These are phyloP conservation scores for Prunus yedoensis DNA, from an alignment of 331 rosid genomes.

Conservation along the genomic window DNA sequence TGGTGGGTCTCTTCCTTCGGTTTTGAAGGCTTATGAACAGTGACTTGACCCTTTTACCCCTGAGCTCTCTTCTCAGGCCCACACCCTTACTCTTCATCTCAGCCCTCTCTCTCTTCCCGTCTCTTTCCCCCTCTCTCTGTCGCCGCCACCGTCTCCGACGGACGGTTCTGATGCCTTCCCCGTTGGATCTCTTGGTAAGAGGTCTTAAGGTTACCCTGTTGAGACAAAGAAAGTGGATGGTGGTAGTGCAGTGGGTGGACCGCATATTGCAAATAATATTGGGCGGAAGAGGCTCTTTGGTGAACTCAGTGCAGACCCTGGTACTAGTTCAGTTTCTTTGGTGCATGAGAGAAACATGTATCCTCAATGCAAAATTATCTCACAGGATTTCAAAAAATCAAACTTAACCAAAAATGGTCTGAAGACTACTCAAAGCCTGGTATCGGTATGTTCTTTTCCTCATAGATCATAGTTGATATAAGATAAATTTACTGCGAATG, in stretches of 20 bases:
- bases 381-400: background rate
- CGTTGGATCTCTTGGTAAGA: background rate
- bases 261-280: constrained; percentile 12
- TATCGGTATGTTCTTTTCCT: constrained; percentile 1
- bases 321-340: constrained; percentile 13
- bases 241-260: constrained; percentile 1
- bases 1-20: too few species aligned
- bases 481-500: background rate
- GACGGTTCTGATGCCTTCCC: too few species aligned
- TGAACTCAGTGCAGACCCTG: constrained; percentile 8
- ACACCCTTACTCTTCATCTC: too few species aligned
- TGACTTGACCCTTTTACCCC: too few species aligned
- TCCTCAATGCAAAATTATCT: constrained; percentile 4
- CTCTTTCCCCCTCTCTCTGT: constrained; percentile 32
- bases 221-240: constrained; percentile 6
- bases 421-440: constrained; percentile 7
- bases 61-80: too few species aligned
- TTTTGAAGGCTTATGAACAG: too few species aligned
- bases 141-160: too few species aligned
- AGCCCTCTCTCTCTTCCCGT: too few species aligned
- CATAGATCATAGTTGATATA: background rate
- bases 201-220: background rate
- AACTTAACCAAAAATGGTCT: constrained; percentile 1
- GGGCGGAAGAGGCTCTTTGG: constrained; percentile 32
- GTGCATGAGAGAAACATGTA: constrained; percentile 12